phyloP scores from a whole-genome alignment of 768 basidiomycete species.

The Sporobolomyces roseus region DNA sequence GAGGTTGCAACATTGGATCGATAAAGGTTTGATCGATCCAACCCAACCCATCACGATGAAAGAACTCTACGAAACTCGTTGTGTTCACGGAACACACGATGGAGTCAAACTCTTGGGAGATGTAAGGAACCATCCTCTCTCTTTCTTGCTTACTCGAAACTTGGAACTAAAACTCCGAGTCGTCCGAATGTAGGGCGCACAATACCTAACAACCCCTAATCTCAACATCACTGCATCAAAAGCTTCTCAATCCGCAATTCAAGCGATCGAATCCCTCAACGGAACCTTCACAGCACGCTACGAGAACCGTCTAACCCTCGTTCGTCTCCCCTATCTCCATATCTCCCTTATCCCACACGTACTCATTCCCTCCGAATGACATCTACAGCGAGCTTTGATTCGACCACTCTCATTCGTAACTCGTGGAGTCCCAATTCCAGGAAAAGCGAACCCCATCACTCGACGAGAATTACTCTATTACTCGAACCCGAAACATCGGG shows the following conservation, averaged over 20 bases:
- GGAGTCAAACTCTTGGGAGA: slow-evolving; percentile 88
- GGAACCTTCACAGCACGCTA: slow-evolving; percentile 85
- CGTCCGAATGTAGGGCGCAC: slow-evolving; percentile 56
- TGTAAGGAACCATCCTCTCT: slow-evolving; percentile 53
- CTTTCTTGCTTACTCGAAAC: neutral
- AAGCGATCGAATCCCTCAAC: slow-evolving; percentile 73
- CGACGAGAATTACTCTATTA: slow-evolving; percentile 47
- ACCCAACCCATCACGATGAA: slow-evolving; percentile 81
- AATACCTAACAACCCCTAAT: slow-evolving; percentile 57
- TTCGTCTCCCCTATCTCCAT: slow-evolving; percentile 8
- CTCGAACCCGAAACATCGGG: slow-evolving; percentile 40
- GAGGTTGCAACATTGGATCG: slow-evolving; percentile 84
- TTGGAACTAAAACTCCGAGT: neutral
- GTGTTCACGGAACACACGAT: slow-evolving; percentile 75
- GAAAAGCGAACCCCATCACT: slow-evolving; percentile 43
- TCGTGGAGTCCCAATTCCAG: slow-evolving; percentile 23
- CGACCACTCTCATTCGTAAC: slow-evolving; percentile 33
- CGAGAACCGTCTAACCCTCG: slow-evolving; percentile 73
- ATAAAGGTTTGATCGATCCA: slow-evolving; percentile 72
- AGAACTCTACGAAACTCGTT: slow-evolving; percentile 77
- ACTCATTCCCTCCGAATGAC: neutral
- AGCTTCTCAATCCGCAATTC: slow-evolving; percentile 79
- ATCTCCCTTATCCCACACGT: neutral
- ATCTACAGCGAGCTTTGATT: slow-evolving; percentile 37
- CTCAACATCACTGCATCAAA: slow-evolving; percentile 76